These are phyloP conservation scores for Colletotrichum musicola DNA, from an alignment of 2,329 filamentous ascomycete genomes.

Conservation along the genomic window DNA sequence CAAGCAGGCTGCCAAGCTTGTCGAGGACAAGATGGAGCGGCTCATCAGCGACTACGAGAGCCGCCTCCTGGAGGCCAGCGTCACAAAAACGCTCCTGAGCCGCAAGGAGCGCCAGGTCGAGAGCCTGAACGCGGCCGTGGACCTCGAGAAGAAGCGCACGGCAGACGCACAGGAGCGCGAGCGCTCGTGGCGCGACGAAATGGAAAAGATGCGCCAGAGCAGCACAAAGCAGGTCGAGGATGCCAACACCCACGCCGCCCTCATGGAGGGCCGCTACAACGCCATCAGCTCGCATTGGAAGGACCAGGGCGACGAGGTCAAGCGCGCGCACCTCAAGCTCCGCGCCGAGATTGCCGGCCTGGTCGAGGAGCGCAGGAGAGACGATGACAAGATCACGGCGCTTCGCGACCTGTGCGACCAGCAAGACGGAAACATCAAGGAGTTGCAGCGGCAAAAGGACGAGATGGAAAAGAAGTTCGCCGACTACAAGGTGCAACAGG, in stretches of 20 bases:
- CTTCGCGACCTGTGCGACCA: conserved; percentile 79
- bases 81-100: conserved; percentile 78
- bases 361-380: conserved; percentile 66
- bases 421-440: conserved; percentile 76
- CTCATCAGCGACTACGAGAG: conserved; percentile 77
- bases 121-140: conserved; percentile 73
- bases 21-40: conserved; percentile 79
- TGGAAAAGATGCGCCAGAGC: conserved; percentile 72
- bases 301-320: conserved; percentile 73
- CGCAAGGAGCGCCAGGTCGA: conserved; percentile 82
- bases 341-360: conserved; percentile 67
- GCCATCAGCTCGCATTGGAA: conserved; percentile 75
- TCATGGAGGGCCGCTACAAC: conserved; percentile 79
- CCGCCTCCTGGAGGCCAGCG: conserved; percentile 75
- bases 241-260: conserved; percentile 72
- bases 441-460: conserved; percentile 71
- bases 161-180: conserved; percentile 71
- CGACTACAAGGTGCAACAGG: conserved; percentile 74
- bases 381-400: conserved; percentile 73
- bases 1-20: conserved; percentile 74
- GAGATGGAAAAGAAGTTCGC: conserved; percentile 72
- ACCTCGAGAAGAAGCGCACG: conserved; percentile 73
- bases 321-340: conserved; percentile 63
- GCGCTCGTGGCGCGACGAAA: conserved; percentile 70
- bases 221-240: conserved; percentile 74